Evolutionary conservation across 768 basidiomycete genomes (phyloP), one percentile per base, ranked within the genome.

Genomic region (Naematelia aurantialba): DNA sequence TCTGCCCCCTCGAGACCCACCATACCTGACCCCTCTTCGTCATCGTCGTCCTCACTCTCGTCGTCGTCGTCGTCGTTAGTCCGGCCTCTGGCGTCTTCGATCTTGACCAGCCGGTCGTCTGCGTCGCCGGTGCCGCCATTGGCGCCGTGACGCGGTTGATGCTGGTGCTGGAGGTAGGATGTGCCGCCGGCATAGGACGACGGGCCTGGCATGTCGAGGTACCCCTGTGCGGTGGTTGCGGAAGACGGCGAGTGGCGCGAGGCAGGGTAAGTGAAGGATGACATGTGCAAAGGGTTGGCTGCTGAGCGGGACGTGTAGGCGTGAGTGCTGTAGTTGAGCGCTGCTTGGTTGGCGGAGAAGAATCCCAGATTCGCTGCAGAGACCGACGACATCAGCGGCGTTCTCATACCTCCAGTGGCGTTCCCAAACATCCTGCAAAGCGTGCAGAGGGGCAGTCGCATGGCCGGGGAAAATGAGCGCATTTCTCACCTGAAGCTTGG

Each of bases 31-130:
- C 55, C 51, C 4, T 55, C 53, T 11, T 10, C 53, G 11, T 55
- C 19, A 4, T 19, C 61, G 1, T 49, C 59, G 24, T 52, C 55
- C 19, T 60, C 59, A 5, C 60, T 56, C 27, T 60, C 67, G 2
- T 65, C 62, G 19, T 47, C 56, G 12, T 50, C 34, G 61, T 60
- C 59, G 1, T 56, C 61, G n/a, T 64, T 66, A 42, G 31, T 59
- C 46, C 52, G 47, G 24, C 56, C 61, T 0, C 34, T 39, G 8
- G 8, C 8, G 8, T 39, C 17, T 39, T 39, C 34, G 17, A 39
- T 8, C 17, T 39, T 39, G 34, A 39, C 34, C 34, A 39, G 34
- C 34, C 34, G 34, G 8, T 39, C n/a, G n/a, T n/a, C 34, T 39
- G 34, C 17, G 17, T 39, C 34, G 34, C 34, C 34, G 17, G 8